phyloP scores from a whole-genome alignment of 2,329 filamentous ascomycete genomes.

The Thielaviopsis cerberus region DNA sequence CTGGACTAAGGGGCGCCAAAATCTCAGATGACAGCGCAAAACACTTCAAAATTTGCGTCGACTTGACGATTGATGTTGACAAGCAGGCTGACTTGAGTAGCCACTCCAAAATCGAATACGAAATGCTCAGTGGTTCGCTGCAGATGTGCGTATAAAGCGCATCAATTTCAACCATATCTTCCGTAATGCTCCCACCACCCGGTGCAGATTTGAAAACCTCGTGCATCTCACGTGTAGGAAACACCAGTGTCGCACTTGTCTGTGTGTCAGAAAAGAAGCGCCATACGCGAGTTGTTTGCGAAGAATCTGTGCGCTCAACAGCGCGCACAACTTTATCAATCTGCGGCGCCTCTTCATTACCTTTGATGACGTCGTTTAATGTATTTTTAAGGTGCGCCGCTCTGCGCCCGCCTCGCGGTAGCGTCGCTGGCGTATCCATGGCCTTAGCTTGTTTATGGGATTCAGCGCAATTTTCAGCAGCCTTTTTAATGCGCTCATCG shows the following conservation, averaged over 20 bases:
- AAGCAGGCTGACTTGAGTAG: constrained; percentile 38
- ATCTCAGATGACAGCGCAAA: not conserved
- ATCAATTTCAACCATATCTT: not conserved
- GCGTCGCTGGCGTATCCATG: not conserved
- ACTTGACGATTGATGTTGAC: not conserved
- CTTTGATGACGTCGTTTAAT: constrained; percentile 17
- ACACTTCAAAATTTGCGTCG: constrained; percentile 1
- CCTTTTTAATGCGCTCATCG: not conserved
- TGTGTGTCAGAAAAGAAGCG: not conserved
- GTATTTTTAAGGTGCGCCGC: constrained; percentile 3
- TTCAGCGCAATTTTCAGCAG: not conserved
- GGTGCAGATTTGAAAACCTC: not conserved
- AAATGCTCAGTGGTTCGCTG: constrained; percentile 20
- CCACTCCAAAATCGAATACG: constrained; percentile 50
- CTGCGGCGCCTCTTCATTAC: constrained; percentile 21
- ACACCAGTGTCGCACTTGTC: not conserved
- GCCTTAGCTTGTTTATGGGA: constrained; percentile 26
- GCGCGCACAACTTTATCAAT: constrained; percentile 20
- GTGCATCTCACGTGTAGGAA: not conserved
- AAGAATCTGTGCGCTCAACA: constrained; percentile 30
- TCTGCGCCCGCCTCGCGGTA: not conserved
- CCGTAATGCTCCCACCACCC: not conserved
- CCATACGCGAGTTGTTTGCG: constrained; percentile 14
- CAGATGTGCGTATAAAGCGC: not conserved
- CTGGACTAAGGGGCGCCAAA: not conserved